Percentiles rank a stretch among this genome's conserved stretches.
Evolutionary conservation across 2,329 filamentous ascomycete species (phyloP).

Genomic region (Alternaria brassicae): DNA sequence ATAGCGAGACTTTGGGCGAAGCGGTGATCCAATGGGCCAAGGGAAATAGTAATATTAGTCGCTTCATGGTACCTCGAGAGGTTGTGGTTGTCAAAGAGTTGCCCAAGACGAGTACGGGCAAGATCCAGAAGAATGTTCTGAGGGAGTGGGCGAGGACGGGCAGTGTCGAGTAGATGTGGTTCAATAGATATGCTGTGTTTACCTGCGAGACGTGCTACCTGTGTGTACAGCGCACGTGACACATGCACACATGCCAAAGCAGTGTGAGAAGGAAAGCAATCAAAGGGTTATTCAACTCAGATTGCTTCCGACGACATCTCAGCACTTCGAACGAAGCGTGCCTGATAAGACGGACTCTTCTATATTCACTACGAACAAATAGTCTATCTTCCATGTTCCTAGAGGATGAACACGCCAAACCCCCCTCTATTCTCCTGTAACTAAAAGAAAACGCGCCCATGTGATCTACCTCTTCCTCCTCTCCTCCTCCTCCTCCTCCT

Average conservation of each 20-base stretch:
- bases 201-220: not conserved
- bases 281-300: not conserved
- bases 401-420: not conserved
- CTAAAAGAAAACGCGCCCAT: not conserved
- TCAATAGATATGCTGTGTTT: not conserved
- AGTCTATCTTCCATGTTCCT: not conserved
- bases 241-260: not conserved
- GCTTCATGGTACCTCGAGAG: conserved; percentile 83
- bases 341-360: not conserved
- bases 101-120: conserved; percentile 96
- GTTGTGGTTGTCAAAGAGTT: conserved; percentile 83
- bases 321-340: not conserved
- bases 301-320: not conserved
- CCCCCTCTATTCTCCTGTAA: not conserved
- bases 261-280: not conserved
- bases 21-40: conserved; percentile 89
- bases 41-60: conserved; percentile 78
- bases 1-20: conserved; percentile 66
- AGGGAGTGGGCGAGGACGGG: conserved; percentile 76
- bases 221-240: not conserved
- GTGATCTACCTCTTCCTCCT: conserved; percentile 20
- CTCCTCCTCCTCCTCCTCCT: conserved; percentile 9
- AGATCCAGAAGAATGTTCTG: conserved; percentile 93
- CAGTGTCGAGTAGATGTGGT: conserved; percentile 44
- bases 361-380: not conserved